Percentiles rank a stretch among this genome's conserved stretches.
Evolutionary conservation across 768 basidiomycete genomes (phyloP).

Genomic region (Chalciporus sphaerocephalus): DNA sequence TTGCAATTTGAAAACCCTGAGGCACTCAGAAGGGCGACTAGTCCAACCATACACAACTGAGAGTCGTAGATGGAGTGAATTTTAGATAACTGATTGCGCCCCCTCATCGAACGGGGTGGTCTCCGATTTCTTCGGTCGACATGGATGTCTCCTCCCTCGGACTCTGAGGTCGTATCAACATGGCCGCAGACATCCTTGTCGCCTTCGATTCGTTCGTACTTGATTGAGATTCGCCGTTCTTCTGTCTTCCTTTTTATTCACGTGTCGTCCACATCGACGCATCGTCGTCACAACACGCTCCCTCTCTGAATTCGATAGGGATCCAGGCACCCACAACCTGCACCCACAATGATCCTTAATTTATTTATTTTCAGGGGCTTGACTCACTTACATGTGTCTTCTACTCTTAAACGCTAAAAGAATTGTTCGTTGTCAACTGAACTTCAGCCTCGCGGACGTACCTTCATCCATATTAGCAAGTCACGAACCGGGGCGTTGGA

Average conservation of each 20-base stretch:
- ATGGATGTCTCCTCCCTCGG: too few species aligned
- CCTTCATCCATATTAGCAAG: not conserved
- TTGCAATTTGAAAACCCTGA: too few species aligned
- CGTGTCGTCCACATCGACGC: conserved; percentile 1
- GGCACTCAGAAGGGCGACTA: conserved; percentile 39
- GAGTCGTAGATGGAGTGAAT: conserved; percentile 66
- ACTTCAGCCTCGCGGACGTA: too few species aligned
- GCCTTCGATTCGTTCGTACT: not conserved
- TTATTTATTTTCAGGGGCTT: conserved; percentile 7
- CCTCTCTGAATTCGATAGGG: conserved; percentile 3
- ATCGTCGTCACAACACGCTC: not conserved
- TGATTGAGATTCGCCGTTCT: not conserved
- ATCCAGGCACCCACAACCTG: conserved; percentile 1
- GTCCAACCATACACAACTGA: conserved; percentile 63
- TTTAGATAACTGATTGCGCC: conserved; percentile 36
- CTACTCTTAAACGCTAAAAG: not conserved
- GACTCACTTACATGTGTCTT: conserved; percentile 4
- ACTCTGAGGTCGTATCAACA: too few species aligned
- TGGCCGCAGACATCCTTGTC: too few species aligned
- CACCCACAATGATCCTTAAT: conserved; percentile 12
- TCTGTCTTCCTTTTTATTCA: conserved; percentile 1
- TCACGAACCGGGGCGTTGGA: not conserved
- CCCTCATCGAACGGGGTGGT: conserved; percentile 1
- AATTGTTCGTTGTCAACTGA: too few species aligned
- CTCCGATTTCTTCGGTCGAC: too few species aligned